phyloP scores from a whole-genome alignment of 2,329 filamentous ascomycete genomes.

The Cladosporium halotolerans region DNA sequence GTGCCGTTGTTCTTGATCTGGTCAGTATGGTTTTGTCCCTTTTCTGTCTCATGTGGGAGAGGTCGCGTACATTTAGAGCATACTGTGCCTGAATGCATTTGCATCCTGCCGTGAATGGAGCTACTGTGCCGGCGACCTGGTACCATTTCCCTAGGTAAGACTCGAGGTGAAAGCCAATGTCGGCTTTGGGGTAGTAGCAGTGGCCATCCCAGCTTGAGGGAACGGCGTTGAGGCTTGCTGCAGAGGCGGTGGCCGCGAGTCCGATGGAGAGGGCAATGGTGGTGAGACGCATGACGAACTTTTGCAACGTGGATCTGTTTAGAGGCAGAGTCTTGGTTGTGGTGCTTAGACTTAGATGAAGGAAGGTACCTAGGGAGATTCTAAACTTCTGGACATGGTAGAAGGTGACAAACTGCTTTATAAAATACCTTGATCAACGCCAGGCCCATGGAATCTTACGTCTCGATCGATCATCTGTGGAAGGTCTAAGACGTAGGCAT shows the following conservation, averaged over 20 bases:
- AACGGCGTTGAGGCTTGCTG: constrained; percentile 6
- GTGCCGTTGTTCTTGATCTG: constrained; percentile 16
- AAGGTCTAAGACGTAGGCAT: not conserved
- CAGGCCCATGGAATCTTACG: not conserved
- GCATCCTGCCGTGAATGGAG: constrained; percentile 17
- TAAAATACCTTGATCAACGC: not conserved
- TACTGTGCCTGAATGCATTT: constrained; percentile 19
- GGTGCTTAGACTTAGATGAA: not conserved
- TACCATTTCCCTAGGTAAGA: constrained; percentile 20
- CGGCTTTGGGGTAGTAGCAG: constrained; percentile 20
- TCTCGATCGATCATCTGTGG: not conserved
- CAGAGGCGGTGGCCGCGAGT: constrained; percentile 1
- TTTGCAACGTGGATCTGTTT: not conserved
- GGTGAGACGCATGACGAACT: constrained; percentile 1
- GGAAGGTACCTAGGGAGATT: not conserved
- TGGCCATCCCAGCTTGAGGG: constrained; percentile 16
- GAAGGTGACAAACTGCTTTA: not conserved
- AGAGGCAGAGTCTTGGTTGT: not conserved
- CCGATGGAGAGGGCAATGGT: not conserved
- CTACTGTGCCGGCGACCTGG: constrained; percentile 18
- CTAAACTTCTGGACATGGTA: not conserved
- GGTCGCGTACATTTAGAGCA: constrained; percentile 13
- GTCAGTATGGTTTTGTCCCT: not conserved
- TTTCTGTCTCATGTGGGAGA: not conserved
- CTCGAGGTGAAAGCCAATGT: constrained; percentile 15